These are phyloP conservation scores for Cutaneotrichosporon daszewskae DNA, from an alignment of 1,284 basidiomycete genomes.

Conservation along the genomic window DNA sequence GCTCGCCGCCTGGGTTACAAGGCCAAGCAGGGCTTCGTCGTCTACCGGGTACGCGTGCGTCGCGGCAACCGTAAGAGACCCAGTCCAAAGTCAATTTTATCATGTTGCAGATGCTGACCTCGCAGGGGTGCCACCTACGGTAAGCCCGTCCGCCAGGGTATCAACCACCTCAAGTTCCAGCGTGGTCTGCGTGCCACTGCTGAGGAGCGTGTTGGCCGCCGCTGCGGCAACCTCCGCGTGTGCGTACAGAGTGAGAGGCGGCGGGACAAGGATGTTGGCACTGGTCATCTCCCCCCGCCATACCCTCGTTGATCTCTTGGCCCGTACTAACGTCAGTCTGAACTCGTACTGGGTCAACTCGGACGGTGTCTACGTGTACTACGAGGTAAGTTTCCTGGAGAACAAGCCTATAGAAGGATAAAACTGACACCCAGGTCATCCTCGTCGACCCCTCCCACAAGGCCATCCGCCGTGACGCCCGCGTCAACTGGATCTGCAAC, in stretches of 20 bases:
- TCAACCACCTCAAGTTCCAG: constrained; percentile 99
- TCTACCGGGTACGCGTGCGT: constrained; percentile 97
- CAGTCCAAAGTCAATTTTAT: no score
- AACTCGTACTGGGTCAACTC: constrained; percentile 99
- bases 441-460: constrained; percentile 70
- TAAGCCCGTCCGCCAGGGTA: constrained; percentile 99
- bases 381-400: constrained; percentile 53
- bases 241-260: constrained; percentile 31
- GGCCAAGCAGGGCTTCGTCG: constrained; percentile 98
- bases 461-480: constrained; percentile 81
- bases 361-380: constrained; percentile 99
- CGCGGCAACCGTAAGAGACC: constrained; percentile 99
- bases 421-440: constrained; percentile 61
- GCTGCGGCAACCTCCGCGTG: constrained; percentile 94
- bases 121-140: constrained; percentile 99
- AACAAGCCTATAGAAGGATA: no score
- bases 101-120: no score
- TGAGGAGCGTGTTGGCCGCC: constrained; percentile 95
- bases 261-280: no score
- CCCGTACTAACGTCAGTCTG: constrained; percentile 45
- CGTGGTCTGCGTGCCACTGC: constrained; percentile 87
- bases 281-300: background rate
- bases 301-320: no score
- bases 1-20: constrained; percentile 98
- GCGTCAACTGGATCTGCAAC: constrained; percentile 94